These are phyloP conservation scores for Trichoderma breve DNA, from an alignment of 2,329 filamentous ascomycete species.

Conservation along the genomic window DNA sequence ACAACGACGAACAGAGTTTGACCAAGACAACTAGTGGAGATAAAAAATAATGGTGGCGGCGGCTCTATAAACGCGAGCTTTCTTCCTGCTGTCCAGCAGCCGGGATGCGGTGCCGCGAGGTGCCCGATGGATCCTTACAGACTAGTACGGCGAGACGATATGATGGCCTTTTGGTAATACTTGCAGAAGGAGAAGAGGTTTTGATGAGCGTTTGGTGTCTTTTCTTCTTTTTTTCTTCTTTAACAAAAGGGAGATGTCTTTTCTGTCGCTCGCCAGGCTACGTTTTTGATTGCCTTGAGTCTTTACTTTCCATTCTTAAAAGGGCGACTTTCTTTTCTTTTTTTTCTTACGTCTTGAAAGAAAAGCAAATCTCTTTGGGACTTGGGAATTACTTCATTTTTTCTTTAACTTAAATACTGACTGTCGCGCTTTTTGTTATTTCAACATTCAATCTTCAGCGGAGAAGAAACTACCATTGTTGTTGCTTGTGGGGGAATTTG, in stretches of 20 bases:
- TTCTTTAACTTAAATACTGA: not conserved
- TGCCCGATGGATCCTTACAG: not conserved
- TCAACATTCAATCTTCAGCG: not conserved
- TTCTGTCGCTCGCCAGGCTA: not conserved
- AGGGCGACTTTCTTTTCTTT: constrained; percentile 9
- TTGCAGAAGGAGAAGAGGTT: not conserved
- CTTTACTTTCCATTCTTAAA: not conserved
- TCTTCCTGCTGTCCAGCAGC: not conserved
- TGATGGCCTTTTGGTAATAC: not conserved
- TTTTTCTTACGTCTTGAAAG: not conserved
- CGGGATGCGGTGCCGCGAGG: not conserved
- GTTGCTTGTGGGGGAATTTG: not conserved
- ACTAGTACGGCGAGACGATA: not conserved
- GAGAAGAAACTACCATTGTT: not conserved
- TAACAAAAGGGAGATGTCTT: not conserved
- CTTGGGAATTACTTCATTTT: not conserved
- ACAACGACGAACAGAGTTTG: constrained; percentile 21
- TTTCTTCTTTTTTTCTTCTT: not conserved
- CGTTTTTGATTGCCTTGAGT: not conserved
- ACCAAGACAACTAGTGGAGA: constrained; percentile 22
- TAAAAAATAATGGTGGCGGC: not conserved
- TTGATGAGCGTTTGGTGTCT: not conserved
- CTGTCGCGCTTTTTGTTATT: not conserved
- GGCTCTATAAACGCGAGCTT: not conserved
- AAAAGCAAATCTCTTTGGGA: constrained; percentile 14